A percentile compares a stretch with the other conserved stretches of the same genome.
Conservation (phyloP, 768 basidiomycete genomes). For the Suillus subaureus region DNA sequence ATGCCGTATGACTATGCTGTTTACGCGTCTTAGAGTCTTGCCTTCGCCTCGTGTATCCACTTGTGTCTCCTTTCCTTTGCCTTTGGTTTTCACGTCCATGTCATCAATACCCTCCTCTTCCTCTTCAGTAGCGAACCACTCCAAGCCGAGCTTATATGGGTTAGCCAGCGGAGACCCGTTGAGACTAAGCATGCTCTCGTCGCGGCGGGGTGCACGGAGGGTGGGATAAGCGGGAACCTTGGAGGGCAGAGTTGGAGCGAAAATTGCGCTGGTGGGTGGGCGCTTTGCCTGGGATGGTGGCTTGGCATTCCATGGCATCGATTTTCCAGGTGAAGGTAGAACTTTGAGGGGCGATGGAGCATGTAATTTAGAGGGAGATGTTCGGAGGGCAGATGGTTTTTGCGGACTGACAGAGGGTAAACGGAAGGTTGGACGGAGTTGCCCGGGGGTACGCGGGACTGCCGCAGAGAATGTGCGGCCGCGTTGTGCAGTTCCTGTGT, state of each 20-base stretch:
- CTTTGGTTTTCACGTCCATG: slow-evolving; percentile 21
- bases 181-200: slow-evolving; percentile 78
- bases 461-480: slow-evolving; percentile 39
- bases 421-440: slow-evolving; percentile 27
- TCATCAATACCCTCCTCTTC: slow-evolving; percentile 36
- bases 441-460: neutral
- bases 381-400: slow-evolving; percentile 31
- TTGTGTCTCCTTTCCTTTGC: slow-evolving; percentile 28
- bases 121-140: slow-evolving; percentile 51
- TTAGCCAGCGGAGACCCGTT: slow-evolving; percentile 86
- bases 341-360: slow-evolving; percentile 58
- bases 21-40: slow-evolving; percentile 42
- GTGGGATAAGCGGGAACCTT: slow-evolving; percentile 44
- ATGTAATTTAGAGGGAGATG: slow-evolving; percentile 33
- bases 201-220: slow-evolving; percentile 67
- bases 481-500: slow-evolving; percentile 55
- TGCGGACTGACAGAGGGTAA: slow-evolving; percentile 39
- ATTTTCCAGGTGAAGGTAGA: slow-evolving; percentile 31
- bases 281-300: slow-evolving; percentile 27
- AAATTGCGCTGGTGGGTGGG: slow-evolving; percentile 63
- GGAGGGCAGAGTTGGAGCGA: slow-evolving; percentile 63
- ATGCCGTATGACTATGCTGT: slow-evolving; percentile 62
- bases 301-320: slow-evolving; percentile 16
- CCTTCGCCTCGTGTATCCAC: slow-evolving; percentile 20
- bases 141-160: slow-evolving; percentile 67